Base-by-base conservation (phyloP, 371 early-diverging fungal species). In the Mucor indicus region DNA sequence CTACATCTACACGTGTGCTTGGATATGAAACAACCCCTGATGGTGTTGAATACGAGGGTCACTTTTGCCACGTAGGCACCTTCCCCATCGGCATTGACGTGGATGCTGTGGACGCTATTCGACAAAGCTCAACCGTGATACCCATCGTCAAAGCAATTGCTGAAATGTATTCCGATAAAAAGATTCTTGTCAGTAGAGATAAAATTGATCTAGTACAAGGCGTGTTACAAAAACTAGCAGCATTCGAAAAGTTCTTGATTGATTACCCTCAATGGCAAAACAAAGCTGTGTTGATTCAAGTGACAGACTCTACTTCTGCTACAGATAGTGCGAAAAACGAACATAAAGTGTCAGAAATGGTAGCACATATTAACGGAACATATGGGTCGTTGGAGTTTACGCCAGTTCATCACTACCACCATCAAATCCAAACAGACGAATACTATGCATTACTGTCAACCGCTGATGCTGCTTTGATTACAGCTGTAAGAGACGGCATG, bases 121-220 rank as follows among this genome's bases (percentile, higher is more conserved):
- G 57, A 44, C 72, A 64, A 48, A 56, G 66, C 6, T 57, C 63
- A 22, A 72, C 64, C 1, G 90, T 92, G 1, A 44, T 66, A 17
- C 70, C 79, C 20, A 91, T 88, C 70, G 83, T 95, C 41, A 73
- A 81, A 24, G 75, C 89, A 11, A 80, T 97, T 17, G 79, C 73
- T 25, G 89, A 93, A 44, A 78, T 91, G 53, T 99, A 96, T 62
- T 73, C 85, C 17, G 95, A 84, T n/a, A 98, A 97, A 57, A 89
- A 87, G 53, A 90, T 99, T 40, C 84, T 99, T 42, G 87, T 99
- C 21, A 99, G 97, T 1, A 80, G 98, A 23, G 99, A 99, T 69
- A 96, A 98, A 71, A 78, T 98, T 20, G 99, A 99, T 75, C 89
- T 91, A 39, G 95, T 98, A 43, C 98, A 99, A 60, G 99, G 99